These are phyloP conservation scores for Deinandra increscens DNA, from an alignment of 129 eudicot genomes.

Conservation along the genomic window DNA sequence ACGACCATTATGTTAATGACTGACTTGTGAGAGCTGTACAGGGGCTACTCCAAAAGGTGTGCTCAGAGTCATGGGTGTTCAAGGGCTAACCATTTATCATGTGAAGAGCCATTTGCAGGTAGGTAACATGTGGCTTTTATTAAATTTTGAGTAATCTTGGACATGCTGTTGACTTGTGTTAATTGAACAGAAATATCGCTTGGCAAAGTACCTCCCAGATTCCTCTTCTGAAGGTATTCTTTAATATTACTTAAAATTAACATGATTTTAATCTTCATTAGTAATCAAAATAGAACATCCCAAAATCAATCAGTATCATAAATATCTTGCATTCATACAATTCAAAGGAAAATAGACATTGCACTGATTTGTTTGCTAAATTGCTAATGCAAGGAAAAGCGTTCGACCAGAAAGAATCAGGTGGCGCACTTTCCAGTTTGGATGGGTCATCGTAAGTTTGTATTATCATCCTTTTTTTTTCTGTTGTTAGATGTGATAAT, in stretches of 20 bases:
- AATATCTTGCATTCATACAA: neutral
- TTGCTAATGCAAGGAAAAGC: slow-evolving; percentile 53
- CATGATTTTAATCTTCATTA: neutral
- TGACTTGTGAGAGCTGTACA: slow-evolving; percentile 26
- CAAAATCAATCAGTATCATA: slow-evolving; percentile 54
- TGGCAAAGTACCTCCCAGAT: slow-evolving; percentile 64
- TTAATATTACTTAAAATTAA: neutral
- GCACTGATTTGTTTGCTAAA: slow-evolving; percentile 34
- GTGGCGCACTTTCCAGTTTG: slow-evolving; percentile 60
- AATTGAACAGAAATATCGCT: slow-evolving; percentile 53
- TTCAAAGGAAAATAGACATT: neutral
- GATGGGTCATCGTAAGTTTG: slow-evolving; percentile 85
- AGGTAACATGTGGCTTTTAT: neutral
- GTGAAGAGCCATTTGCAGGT: slow-evolving; percentile 67
- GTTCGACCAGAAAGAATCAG: slow-evolving; percentile 69
- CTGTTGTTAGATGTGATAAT: neutral
- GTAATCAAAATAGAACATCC: slow-evolving; percentile 11
- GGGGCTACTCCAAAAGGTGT: slow-evolving; percentile 76
- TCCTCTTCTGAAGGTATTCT: slow-evolving; percentile 62
- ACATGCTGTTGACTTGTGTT: slow-evolving; percentile 8
- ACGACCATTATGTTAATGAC: neutral
- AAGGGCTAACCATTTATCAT: slow-evolving; percentile 22
- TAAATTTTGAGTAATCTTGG: neutral
- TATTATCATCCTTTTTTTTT: neutral
- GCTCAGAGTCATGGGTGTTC: slow-evolving; percentile 72